These are phyloP conservation scores for Stagonosporopsis chrysanthemi DNA, from an alignment of 2,329 filamentous ascomycete species.

Conservation along the genomic window DNA sequence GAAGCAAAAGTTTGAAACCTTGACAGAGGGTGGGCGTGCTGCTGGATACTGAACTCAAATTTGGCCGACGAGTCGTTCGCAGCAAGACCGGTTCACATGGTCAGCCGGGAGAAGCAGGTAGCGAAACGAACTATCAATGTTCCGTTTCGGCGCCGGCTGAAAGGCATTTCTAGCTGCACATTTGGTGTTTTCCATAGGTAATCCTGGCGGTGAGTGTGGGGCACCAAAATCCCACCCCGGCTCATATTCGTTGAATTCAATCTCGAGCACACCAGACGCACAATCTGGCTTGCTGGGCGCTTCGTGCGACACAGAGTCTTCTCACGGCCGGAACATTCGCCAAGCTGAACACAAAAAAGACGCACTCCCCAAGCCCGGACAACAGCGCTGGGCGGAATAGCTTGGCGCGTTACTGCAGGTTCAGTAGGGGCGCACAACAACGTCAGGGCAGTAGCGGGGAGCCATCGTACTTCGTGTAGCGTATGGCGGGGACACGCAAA, in stretches of 20 bases:
- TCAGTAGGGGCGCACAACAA: slow-evolving; percentile 10
- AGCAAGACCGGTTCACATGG: background rate
- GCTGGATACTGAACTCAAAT: background rate
- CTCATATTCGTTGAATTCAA: slow-evolving; percentile 16
- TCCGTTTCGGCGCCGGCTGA: slow-evolving; percentile 10
- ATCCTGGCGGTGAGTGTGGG: slow-evolving; percentile 21
- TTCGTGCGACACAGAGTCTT: slow-evolving; percentile 8
- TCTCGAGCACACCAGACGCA: slow-evolving; percentile 19
- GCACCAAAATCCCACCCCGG: slow-evolving; percentile 12
- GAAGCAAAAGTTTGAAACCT: background rate
- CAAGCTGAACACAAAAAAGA: slow-evolving; percentile 19
- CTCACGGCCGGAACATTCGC: slow-evolving; percentile 17
- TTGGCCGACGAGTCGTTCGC: background rate
- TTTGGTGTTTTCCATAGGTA: slow-evolving; percentile 10
- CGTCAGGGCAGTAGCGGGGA: slow-evolving; percentile 17
- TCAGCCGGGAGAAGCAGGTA: slow-evolving; percentile 7
- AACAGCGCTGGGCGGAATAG: slow-evolving; percentile 18
- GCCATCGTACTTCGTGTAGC: slow-evolving; percentile 12
- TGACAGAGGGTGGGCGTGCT: background rate
- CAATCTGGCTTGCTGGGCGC: slow-evolving; percentile 19
- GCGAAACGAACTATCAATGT: background rate
- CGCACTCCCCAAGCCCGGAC: slow-evolving; percentile 14
- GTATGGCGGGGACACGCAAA: slow-evolving; percentile 11
- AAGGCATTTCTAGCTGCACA: slow-evolving; percentile 7
- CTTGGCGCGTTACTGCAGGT: slow-evolving; percentile 21